Base-by-base conservation (phyloP, 2,329 filamentous ascomycete species). In the Trichoderma koningii region DNA sequence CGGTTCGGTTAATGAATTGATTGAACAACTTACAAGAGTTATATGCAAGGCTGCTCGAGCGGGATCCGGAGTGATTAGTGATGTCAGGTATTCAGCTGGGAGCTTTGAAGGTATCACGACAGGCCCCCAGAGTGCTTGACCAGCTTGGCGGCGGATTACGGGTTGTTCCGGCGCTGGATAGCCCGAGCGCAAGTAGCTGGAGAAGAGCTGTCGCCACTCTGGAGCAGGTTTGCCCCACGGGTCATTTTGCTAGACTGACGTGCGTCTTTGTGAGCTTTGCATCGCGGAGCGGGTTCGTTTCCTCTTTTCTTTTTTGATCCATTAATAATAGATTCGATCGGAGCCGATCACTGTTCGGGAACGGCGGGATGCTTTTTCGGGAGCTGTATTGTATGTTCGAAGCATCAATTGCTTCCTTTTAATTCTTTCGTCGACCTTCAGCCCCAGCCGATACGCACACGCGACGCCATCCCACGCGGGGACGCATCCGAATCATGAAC, bases 401-500 rank as follows among this genome's bases (percentile, higher is more conserved):
- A 61, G 48, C 57, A 44, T 52, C 23, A 23, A 52, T 52, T 44
- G 48, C 38, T 44, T 2, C 26, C 56, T 50, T 26, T 12, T 30
- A 23, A n/a, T 55, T 28, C 34, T 51, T 12, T 19, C 42, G 3
- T n/a, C 41, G 23, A 38, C 3, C 3, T 38, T 9, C 7, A 38
- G 34, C 34, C 10, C 34, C 34, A 38, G 34, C 10, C 50, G n/a
- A 52, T 26, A 34, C n/a, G 41, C 17, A 6, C n/a, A 15, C 51
- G 47, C 55, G 41, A 44, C 21, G 26, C 30, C 28, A 48, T 30
- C 3, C 60, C 21, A 41, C 44, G 19, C 23, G 23, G 12, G n/a
- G 19, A 28, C 23, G 19, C 6, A 55, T 14, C 51, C 5, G 42
- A 42, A 30, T 62, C 53, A 88, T 87, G 83, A 85, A 87, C 73